Evolutionary conservation across 2,329 filamentous ascomycete species (phyloP), one percentile per base, ranked within the genome.

Genomic region (Lachnellula willkommii): DNA sequence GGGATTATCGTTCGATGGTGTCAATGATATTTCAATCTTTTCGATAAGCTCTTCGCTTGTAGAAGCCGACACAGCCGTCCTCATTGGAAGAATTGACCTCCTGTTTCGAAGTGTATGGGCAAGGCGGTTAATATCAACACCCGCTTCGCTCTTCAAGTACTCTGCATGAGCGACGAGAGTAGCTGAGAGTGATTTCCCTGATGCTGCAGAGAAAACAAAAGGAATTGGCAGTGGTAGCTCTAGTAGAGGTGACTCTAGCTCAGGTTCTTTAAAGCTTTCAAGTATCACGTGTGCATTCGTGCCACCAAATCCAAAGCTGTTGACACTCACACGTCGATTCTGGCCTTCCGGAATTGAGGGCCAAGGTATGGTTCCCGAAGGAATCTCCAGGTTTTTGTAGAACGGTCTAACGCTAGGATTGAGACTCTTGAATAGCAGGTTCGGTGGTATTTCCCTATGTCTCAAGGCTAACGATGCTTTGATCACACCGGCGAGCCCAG

Each of bases 271-370:
- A 74, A 72, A 24, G 74, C 75, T 12, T 75, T 74, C 65, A 53
- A 60, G 65, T 64, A 4, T 20, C 77, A 69, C 3, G 69, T 68
- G 59, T 77, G 75, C 2, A 71, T 72, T 56, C 77, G 78, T 17
- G 75, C 73, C 15, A 75, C 75, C 6, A 75, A 74, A 32, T 20
- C 35, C 76, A 53, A 78, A 66, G 22, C 51, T 59, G 49, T 62
- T 62, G 2, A 62, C 56, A 43, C 55, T 59, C 1, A 36, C 53
- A 14, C 60, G 46, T 22, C 47, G 53, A 37, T 36, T 47, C 15
- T 28, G 14, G 14, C 40, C 47, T 2, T 12, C n/a, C 6, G 52
- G 50, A 12, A 60, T n/a, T 39, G 20, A 46, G 22, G 60, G 60
- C 60, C 58, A 62, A 5, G 35, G 7, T 14, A 26, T 50, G 9